phyloP scores from a whole-genome alignment of 1,284 basidiomycete species.

The Earliella scabrosa region DNA sequence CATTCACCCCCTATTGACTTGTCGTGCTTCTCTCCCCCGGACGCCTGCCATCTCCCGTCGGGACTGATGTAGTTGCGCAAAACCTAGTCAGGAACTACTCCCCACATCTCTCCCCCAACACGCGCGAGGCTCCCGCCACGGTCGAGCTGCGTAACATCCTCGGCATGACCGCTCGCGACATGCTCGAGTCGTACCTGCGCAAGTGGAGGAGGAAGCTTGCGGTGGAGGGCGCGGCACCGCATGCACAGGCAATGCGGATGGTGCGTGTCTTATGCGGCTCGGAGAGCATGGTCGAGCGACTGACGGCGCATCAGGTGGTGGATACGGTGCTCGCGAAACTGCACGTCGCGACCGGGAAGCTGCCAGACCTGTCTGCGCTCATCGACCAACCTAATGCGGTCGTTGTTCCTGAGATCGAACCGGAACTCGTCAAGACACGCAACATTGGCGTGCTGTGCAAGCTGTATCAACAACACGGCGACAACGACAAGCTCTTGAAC shows the following conservation, averaged over 20 bases:
- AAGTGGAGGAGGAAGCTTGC: slow-evolving; percentile 44
- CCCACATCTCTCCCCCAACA: slow-evolving; percentile 78
- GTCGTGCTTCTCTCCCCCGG: slow-evolving; percentile 24
- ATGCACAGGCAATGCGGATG: slow-evolving; percentile 22
- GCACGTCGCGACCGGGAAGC: slow-evolving; percentile 62
- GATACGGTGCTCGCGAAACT: slow-evolving; percentile 85
- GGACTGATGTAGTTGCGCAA: slow-evolving; percentile 79
- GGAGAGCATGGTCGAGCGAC: slow-evolving; percentile 18
- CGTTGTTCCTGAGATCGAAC: slow-evolving; percentile 68
- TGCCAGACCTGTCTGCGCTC: slow-evolving; percentile 64
- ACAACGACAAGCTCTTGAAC: slow-evolving; percentile 66
- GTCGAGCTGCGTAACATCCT: slow-evolving; percentile 68
- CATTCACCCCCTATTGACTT: slow-evolving; percentile 33
- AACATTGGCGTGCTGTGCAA: slow-evolving; percentile 70
- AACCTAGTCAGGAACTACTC: slow-evolving; percentile 92
- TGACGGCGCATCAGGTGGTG: slow-evolving; percentile 57
- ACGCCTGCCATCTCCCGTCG: slow-evolving; percentile 35
- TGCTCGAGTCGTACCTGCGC: slow-evolving; percentile 67
- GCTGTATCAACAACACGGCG: slow-evolving; percentile 62
- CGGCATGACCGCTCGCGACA: slow-evolving; percentile 62
- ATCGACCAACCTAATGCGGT: slow-evolving; percentile 64
- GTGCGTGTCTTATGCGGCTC: slow-evolving; percentile 18
- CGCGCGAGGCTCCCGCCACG: slow-evolving; percentile 67
- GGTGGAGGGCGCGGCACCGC: slow-evolving; percentile 20
- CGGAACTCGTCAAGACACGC: slow-evolving; percentile 53